These are phyloP conservation scores for Pholiota microspora DNA, from an alignment of 768 basidiomycete species.

Conservation along the genomic window DNA sequence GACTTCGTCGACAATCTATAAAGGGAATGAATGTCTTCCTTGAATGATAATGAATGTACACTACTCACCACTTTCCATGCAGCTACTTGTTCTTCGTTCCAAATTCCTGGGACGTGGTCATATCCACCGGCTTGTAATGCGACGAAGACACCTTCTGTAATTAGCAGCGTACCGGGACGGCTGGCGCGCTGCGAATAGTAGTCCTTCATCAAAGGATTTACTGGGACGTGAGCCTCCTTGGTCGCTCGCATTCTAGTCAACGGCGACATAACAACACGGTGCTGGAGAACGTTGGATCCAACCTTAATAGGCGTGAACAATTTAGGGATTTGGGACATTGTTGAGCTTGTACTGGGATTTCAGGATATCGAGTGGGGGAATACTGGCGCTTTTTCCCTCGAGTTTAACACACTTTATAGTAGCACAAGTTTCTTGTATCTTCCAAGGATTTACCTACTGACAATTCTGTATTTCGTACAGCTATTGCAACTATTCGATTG, in stretches of 20 bases:
- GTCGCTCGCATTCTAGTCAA: conserved; percentile 42
- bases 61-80: conserved; percentile 46
- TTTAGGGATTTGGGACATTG: conserved; percentile 6
- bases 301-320: conserved; percentile 47
- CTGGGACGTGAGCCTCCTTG: conserved; percentile 31
- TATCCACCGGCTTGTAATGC: conserved; percentile 38
- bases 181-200: conserved; percentile 50
- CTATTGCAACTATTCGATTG: too few species aligned
- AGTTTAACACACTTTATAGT: too few species aligned
- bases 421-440: too few species aligned
- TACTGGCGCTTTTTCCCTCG: too few species aligned
- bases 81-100: conserved; percentile 42
- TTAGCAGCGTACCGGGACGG: conserved; percentile 47
- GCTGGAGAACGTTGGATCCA: conserved; percentile 37
- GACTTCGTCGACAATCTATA: background rate
- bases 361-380: too few species aligned
- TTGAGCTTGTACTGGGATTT: too few species aligned
- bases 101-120: conserved; percentile 45
- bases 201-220: conserved; percentile 29
- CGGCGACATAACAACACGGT: conserved; percentile 54
- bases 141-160: conserved; percentile 57
- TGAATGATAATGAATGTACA: background rate
- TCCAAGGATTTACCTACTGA: too few species aligned
- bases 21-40: background rate
- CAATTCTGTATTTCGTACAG: too few species aligned